Evolutionary conservation across 2,329 filamentous ascomycete species (phyloP).

Genomic region (Samsoniella hepiali): DNA sequence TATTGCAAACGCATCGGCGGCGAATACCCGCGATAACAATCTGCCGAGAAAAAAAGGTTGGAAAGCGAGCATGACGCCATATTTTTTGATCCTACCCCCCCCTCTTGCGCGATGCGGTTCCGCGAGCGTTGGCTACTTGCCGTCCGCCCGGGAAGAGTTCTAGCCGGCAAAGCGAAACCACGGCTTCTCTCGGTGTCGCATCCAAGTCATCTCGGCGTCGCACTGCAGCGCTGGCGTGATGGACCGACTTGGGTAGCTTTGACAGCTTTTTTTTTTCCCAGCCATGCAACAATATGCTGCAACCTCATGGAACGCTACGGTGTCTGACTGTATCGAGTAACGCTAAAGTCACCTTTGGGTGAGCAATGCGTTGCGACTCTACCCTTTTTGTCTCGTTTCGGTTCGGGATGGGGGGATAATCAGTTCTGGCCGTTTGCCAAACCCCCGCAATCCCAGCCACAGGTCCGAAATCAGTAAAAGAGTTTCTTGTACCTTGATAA

Average conservation of each 20-base stretch:
- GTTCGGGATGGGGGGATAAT: background rate
- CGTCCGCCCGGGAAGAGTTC: no score
- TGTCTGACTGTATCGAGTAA: background rate
- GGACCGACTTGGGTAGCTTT: background rate
- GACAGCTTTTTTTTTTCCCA: background rate
- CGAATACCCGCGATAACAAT: no score
- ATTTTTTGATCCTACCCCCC: no score
- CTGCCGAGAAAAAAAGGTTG: no score
- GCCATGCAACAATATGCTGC: background rate
- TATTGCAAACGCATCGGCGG: no score
- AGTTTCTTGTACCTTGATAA: background rate
- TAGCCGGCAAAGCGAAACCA: background rate
- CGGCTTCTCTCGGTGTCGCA: background rate
- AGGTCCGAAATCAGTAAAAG: background rate
- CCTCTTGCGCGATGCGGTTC: no score
- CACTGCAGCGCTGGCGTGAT: background rate
- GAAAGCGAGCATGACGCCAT: no score
- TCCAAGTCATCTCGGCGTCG: slow-evolving; percentile 1
- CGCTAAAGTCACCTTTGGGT: background rate
- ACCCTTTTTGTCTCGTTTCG: background rate
- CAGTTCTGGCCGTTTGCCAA: background rate
- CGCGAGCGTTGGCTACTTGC: no score
- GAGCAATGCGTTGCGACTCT: background rate
- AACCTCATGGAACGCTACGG: background rate
- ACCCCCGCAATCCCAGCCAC: background rate